phyloP scores from a whole-genome alignment of 805 yeast species.

The Candida nonsorbophila region DNA sequence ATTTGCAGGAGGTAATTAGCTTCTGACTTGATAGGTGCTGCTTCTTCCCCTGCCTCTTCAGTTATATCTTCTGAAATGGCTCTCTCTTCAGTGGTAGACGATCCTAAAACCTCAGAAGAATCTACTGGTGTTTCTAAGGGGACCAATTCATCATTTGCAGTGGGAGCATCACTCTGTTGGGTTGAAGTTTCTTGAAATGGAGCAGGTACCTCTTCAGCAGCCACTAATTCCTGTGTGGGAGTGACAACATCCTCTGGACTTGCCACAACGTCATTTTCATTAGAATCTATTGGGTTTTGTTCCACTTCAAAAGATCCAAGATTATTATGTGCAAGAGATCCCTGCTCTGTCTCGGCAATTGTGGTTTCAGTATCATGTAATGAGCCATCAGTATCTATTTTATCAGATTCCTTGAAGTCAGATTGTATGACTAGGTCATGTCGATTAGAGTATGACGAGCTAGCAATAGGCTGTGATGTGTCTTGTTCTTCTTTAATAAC shows the following conservation, averaged over 20 bases:
- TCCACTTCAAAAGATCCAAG: no score
- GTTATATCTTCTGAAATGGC: neutral
- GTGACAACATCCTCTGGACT: neutral
- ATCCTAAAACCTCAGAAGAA: neutral
- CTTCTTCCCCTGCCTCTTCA: neutral
- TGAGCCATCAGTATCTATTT: no score
- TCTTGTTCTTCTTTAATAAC: neutral
- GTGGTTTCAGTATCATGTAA: no score
- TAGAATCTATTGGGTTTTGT: neutral
- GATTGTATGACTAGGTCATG: no score
- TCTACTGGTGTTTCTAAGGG: neutral
- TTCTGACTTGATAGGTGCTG: constrained; percentile 1
- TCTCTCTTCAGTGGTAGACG: neutral
- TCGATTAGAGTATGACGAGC: no score
- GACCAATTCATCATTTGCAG: neutral
- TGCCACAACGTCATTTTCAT: neutral
- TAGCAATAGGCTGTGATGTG: neutral
- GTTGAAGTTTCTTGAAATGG: neutral
- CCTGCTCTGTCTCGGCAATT: no score
- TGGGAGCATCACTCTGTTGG: neutral
- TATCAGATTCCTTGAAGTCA: no score
- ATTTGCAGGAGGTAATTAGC: neutral
- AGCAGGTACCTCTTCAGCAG: neutral
- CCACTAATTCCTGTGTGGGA: neutral
- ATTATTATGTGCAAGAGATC: no score